Evolutionary conservation across 1,139 yeast species (phyloP).

Genomic region (Magnusiomyces magnusii): DNA sequence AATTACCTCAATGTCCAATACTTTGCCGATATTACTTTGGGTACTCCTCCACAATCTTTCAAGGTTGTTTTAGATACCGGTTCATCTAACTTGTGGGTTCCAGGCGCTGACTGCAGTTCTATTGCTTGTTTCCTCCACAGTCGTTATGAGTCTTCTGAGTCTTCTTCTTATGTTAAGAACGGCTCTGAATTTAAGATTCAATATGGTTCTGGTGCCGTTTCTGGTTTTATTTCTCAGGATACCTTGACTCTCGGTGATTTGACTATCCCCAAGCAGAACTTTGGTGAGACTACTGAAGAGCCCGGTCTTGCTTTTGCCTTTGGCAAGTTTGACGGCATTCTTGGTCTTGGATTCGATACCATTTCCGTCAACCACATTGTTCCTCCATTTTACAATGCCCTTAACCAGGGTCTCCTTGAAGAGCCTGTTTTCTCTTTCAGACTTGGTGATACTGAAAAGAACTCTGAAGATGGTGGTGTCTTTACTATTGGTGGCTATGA

Average conservation of each 20-base stretch:
- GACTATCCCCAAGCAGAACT: constrained; percentile 76
- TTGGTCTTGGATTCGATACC: constrained; percentile 89
- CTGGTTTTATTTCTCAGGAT: constrained; percentile 88
- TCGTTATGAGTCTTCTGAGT: constrained; percentile 75
- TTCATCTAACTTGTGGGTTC: constrained; percentile 95
- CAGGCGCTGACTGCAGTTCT: constrained; percentile 78
- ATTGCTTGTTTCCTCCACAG: constrained; percentile 91
- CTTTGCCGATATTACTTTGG: constrained; percentile 78
- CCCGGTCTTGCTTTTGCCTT: constrained; percentile 98
- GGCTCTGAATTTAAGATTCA: constrained; percentile 78
- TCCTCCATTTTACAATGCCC: constrained; percentile 91
- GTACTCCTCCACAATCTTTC: constrained; percentile 89
- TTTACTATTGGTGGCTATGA: constrained; percentile 96
- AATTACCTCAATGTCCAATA: constrained; percentile 95
- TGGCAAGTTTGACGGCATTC: constrained; percentile 95
- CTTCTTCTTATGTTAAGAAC: constrained; percentile 75
- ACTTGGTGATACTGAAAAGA: constrained; percentile 70
- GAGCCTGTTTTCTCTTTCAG: constrained; percentile 81
- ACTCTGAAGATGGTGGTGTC: constrained; percentile 67
- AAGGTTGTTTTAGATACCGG: constrained; percentile 82
- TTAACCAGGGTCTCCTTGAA: constrained; percentile 71
- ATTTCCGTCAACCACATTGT: constrained; percentile 82
- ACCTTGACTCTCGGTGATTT: constrained; percentile 73
- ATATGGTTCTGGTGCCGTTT: constrained; percentile 89
- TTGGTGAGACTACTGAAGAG: constrained; percentile 94